Evolutionary conservation across 768 basidiomycete genomes (phyloP).

Genomic region (Amanita jacksonii): DNA sequence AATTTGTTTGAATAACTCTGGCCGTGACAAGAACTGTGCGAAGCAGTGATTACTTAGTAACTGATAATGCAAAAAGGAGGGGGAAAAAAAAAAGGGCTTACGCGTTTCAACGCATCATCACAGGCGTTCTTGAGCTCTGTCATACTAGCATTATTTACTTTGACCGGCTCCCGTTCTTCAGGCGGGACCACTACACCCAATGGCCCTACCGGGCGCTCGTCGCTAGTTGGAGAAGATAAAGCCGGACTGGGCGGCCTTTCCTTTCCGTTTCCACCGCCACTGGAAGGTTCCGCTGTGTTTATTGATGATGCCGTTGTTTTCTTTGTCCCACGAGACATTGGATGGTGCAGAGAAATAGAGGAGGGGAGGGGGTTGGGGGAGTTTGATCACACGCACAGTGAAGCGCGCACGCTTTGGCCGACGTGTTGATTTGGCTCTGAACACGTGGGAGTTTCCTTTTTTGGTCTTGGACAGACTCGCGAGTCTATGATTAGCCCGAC

Average conservation of each 20-base stretch:
- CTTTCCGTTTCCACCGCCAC: background rate
- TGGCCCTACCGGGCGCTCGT: slow-evolving; percentile 45
- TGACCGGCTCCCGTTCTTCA: slow-evolving; percentile 43
- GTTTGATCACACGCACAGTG: too few relatives aligned
- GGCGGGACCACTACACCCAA: slow-evolving; percentile 36
- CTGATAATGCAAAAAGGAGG: background rate
- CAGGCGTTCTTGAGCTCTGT: slow-evolving; percentile 61
- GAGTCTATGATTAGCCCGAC: too few relatives aligned
- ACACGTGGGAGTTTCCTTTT: too few relatives aligned
- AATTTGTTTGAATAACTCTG: slow-evolving; percentile 78
- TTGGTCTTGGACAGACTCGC: too few relatives aligned
- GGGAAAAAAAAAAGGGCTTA: slow-evolving; percentile 25
- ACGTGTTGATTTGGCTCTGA: too few relatives aligned
- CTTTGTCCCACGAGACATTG: slow-evolving; percentile 2
- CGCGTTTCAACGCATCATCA: slow-evolving; percentile 88
- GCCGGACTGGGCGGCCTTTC: background rate
- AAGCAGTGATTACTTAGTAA: background rate
- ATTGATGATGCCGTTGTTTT: background rate
- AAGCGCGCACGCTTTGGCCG: too few relatives aligned
- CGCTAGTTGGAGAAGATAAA: background rate
- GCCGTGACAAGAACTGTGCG: slow-evolving; percentile 67
- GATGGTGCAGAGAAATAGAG: too few relatives aligned
- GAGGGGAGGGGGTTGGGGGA: too few relatives aligned
- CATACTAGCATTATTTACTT: slow-evolving; percentile 48
- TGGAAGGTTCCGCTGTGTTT: background rate